A percentile compares a stretch with the other conserved stretches of the same genome.
phyloP scores from a whole-genome alignment of 2,329 filamentous ascomycete species.

The Talaromyces sp. region DNA sequence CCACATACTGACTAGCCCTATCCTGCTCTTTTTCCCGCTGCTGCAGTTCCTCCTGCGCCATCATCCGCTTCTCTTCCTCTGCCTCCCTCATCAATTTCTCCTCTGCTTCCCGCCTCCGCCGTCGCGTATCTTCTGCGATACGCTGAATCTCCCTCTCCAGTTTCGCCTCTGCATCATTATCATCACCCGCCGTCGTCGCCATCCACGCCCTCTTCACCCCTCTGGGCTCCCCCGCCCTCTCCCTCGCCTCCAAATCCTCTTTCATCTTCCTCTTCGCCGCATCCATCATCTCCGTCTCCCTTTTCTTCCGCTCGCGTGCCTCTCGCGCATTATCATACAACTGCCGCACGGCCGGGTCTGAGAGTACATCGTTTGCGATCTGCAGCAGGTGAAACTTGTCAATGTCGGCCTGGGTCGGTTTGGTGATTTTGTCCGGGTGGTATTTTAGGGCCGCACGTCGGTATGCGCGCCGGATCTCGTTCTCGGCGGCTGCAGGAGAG shows the following conservation, averaged over 20 bases:
- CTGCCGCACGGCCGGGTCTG: slow-evolving; percentile 62
- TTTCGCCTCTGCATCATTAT: slow-evolving; percentile 43
- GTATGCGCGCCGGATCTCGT: slow-evolving; percentile 79
- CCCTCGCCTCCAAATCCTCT: slow-evolving; percentile 77
- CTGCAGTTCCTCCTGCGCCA: slow-evolving; percentile 33
- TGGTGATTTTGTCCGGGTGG: slow-evolving; percentile 86
- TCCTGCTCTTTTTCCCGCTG: slow-evolving; percentile 34
- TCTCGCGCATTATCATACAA: slow-evolving; percentile 74
- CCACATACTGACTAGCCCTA: slow-evolving; percentile 25
- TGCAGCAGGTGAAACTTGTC: slow-evolving; percentile 81
- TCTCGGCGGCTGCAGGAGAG: slow-evolving; percentile 57
- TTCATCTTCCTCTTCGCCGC: slow-evolving; percentile 69
- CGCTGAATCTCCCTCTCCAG: slow-evolving; percentile 49
- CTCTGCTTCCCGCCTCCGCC: slow-evolving; percentile 45
- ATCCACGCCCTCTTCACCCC: slow-evolving; percentile 47
- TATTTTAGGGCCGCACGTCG: slow-evolving; percentile 80
- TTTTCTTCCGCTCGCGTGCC: slow-evolving; percentile 63
- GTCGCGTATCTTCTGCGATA: slow-evolving; percentile 50
- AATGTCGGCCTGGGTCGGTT: slow-evolving; percentile 60
- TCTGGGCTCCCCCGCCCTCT: slow-evolving; percentile 50
- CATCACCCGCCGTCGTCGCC: slow-evolving; percentile 8
- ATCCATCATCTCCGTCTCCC: slow-evolving; percentile 68
- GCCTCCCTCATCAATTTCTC: slow-evolving; percentile 41
- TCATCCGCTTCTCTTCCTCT: slow-evolving; percentile 31
- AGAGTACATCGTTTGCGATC: slow-evolving; percentile 78